These are phyloP conservation scores for Citrus reticulata DNA, from an alignment of 345 rosid species.

Conservation along the genomic window DNA sequence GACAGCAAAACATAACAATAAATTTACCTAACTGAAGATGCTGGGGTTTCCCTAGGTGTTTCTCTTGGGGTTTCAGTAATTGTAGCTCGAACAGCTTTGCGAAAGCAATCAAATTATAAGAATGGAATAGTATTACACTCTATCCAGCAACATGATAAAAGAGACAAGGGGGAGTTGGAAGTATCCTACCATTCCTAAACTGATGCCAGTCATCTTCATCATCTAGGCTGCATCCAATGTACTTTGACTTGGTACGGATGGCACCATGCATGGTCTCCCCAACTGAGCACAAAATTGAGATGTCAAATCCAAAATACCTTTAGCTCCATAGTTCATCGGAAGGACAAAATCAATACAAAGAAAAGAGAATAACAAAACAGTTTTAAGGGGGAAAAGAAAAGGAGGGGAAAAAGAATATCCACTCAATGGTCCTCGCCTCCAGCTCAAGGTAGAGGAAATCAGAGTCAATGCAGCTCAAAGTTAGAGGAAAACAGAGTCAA, in stretches of 20 bases:
- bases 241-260: slow-evolving; percentile 49
- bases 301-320: background rate
- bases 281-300: slow-evolving; percentile 37
- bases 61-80: slow-evolving; percentile 45
- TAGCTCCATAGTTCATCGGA: background rate
- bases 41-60: slow-evolving; percentile 43
- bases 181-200: slow-evolving; percentile 53
- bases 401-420: background rate
- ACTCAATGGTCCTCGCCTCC: too few species aligned
- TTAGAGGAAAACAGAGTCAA: background rate
- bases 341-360: background rate
- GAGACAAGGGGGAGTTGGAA: slow-evolving; percentile 3
- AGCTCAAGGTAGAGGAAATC: background rate
- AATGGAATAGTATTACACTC: slow-evolving; percentile 9
- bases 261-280: slow-evolving; percentile 76
- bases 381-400: background rate
- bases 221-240: slow-evolving; percentile 57
- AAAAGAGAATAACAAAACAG: background rate
- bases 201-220: slow-evolving; percentile 77
- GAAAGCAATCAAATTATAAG: slow-evolving; percentile 18
- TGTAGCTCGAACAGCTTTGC: slow-evolving; percentile 72
- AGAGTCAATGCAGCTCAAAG: background rate
- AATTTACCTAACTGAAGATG: slow-evolving; percentile 50
- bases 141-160: background rate
- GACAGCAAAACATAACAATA: background rate